Conservation (phyloP, 805 yeast genomes). For the Saturnispora galanensis region DNA sequence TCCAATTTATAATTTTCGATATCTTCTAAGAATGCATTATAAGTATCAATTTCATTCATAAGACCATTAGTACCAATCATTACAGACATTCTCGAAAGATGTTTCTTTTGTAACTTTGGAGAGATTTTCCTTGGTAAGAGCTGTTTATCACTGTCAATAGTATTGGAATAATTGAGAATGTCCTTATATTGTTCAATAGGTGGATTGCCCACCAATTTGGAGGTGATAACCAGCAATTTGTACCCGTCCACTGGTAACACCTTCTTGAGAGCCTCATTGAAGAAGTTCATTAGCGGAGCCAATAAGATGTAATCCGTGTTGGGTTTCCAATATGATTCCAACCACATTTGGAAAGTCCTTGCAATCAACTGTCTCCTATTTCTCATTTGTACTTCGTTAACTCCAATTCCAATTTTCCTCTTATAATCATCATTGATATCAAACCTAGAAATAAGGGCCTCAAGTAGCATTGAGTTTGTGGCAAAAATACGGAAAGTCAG, state of each 20-base stretch:
- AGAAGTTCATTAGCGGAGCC: conserved; percentile 65
- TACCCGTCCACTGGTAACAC: conserved; percentile 58
- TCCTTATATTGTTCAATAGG: conserved; percentile 34
- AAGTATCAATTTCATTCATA: conserved; percentile 23
- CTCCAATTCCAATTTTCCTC: conserved; percentile 8
- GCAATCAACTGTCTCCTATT: conserved; percentile 60
- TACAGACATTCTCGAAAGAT: conserved; percentile 18
- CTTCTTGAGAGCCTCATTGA: conserved; percentile 63
- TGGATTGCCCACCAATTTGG: conserved; percentile 47
- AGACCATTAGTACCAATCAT: conserved; percentile 13
- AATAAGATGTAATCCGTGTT: conserved; percentile 48
- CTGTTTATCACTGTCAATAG: conserved; percentile 33
- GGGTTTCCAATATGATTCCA: conserved; percentile 82
- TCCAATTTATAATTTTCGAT: conserved; percentile 25
- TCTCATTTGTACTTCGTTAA: conserved; percentile 28
- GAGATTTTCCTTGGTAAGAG: conserved; percentile 44
- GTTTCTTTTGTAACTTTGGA: conserved; percentile 25
- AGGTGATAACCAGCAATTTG: conserved; percentile 50
- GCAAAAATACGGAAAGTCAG: conserved; percentile 68
- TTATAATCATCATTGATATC: conserved; percentile 37
- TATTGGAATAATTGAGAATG: conserved; percentile 25
- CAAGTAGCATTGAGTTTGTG: conserved; percentile 54
- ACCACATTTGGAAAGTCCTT: conserved; percentile 69
- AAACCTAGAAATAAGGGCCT: conserved; percentile 56
- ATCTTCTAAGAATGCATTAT: conserved; percentile 26